phyloP scores from a whole-genome alignment of 176 grass and related monocot species.

The Echinochloa phyllopogon region DNA sequence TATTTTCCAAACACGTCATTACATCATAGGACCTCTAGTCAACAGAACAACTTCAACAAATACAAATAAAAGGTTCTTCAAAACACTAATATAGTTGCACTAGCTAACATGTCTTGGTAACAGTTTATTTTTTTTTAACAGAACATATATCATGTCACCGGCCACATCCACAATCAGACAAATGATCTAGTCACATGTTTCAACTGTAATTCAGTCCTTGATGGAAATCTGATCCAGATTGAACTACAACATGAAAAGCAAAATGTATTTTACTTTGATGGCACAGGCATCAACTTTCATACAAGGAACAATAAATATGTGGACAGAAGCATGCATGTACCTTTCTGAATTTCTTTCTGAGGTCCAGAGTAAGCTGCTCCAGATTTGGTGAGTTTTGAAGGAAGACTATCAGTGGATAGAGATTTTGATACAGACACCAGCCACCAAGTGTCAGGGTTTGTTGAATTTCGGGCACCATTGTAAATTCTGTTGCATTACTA shows the following conservation, averaged over 20 bases:
- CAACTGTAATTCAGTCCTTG: too few species aligned
- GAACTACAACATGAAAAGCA: neutral
- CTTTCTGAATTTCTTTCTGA: neutral
- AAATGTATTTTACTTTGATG: neutral
- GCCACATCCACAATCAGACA: too few species aligned
- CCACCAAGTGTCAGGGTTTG: constrained; percentile 9
- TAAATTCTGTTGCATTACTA: neutral
- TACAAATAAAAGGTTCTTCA: too few species aligned
- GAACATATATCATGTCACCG: too few species aligned
- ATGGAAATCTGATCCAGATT: neutral
- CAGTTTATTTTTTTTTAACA: too few species aligned
- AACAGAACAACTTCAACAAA: too few species aligned
- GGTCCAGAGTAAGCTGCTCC: neutral
- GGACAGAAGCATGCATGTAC: neutral
- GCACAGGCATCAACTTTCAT: neutral
- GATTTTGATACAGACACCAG: neutral
- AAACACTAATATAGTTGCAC: too few species aligned
- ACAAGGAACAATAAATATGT: neutral
- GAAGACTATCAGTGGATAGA: constrained; percentile 29
- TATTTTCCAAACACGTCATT: too few species aligned
- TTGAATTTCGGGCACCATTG: constrained; percentile 25
- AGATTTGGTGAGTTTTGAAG: constrained; percentile 41
- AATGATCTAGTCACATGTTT: too few species aligned
- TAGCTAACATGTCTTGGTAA: too few species aligned
- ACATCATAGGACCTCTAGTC: too few species aligned